phyloP scores from a whole-genome alignment of 805 yeast species.

The Kazachstania martiniae region DNA sequence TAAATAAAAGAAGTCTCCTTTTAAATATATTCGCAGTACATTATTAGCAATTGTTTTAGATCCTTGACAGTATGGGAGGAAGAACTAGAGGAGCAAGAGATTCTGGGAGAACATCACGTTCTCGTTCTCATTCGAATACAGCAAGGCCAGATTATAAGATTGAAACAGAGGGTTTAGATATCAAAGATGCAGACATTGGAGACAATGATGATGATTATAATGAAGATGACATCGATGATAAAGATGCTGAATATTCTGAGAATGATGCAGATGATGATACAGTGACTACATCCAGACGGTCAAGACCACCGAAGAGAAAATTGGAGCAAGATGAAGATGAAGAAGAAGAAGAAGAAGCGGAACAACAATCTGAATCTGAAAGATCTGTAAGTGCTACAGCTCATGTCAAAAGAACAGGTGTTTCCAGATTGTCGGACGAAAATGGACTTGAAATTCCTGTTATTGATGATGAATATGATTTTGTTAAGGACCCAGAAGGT shows the following conservation, averaged over 20 bases:
- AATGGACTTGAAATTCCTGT: slow-evolving; percentile 58
- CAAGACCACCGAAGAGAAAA: slow-evolving; percentile 3
- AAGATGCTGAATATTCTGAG: slow-evolving; percentile 15
- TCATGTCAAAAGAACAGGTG: slow-evolving; percentile 9
- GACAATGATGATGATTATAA: slow-evolving; percentile 21
- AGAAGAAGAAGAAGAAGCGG: slow-evolving; percentile 8
- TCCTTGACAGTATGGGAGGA: too few relatives aligned
- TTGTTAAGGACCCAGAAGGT: slow-evolving; percentile 72
- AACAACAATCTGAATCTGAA: slow-evolving; percentile 20
- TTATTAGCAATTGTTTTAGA: too few relatives aligned
- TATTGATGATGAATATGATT: slow-evolving; percentile 63
- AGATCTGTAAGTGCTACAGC: slow-evolving; percentile 10
- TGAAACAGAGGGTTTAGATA: slow-evolving; percentile 24
- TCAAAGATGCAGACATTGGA: slow-evolving; percentile 16
- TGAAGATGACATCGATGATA: slow-evolving; percentile 8
- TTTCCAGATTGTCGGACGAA: slow-evolving; percentile 46
- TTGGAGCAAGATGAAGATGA: slow-evolving; percentile 9
- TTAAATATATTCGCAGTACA: too few relatives aligned
- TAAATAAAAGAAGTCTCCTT: too few relatives aligned
- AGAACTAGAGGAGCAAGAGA: too few relatives aligned
- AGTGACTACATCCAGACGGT: slow-evolving; percentile 17
- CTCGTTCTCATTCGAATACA: slow-evolving; percentile 15
- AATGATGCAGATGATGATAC: slow-evolving; percentile 12
- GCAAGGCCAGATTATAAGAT: slow-evolving; percentile 18
- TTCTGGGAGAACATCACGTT: slow-evolving; percentile 2